Evolutionary conservation across 352 stramenopile genomes (phyloP).

Genomic region (Phytopythium helicoides): DNA sequence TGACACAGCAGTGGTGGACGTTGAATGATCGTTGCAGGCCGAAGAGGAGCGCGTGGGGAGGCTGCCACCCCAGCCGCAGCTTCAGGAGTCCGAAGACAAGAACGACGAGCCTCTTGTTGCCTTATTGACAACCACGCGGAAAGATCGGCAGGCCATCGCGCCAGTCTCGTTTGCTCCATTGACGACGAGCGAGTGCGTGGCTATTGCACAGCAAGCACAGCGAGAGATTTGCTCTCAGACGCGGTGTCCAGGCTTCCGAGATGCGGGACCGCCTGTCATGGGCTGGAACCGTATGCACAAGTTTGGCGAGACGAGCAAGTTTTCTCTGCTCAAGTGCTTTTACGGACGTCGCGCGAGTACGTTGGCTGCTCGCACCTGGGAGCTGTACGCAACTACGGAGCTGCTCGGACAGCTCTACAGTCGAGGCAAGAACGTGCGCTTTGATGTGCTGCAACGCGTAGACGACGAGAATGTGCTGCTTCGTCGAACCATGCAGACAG

Average conservation of each 20-base stretch:
- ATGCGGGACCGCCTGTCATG: conserved; percentile 17
- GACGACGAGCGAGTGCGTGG: conserved; percentile 18
- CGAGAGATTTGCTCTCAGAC: conserved; percentile 17
- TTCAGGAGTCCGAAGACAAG: neutral
- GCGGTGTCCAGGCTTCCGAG: conserved; percentile 8
- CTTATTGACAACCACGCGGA: conserved; percentile 5
- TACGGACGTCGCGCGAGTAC: conserved; percentile 7
- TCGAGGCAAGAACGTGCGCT: conserved; percentile 23
- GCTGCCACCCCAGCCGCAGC: neutral
- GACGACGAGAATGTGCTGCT: conserved; percentile 30
- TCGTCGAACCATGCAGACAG: conserved; percentile 24
- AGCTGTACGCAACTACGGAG: conserved; percentile 24
- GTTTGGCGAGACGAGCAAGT: conserved; percentile 16
- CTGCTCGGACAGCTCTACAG: conserved; percentile 36
- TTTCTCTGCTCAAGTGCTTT: conserved; percentile 32
- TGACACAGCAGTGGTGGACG: too few species aligned
- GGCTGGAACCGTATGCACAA: conserved; percentile 37
- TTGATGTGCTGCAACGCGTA: conserved; percentile 34
- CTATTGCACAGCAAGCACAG: conserved; percentile 11
- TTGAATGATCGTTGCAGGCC: neutral
- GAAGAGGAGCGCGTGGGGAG: conserved; percentile 1
- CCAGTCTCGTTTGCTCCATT: conserved; percentile 26
- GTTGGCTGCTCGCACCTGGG: conserved; percentile 18
- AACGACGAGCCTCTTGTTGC: neutral
- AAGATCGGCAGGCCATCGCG: neutral